These are phyloP conservation scores for Ciborinia camelliae DNA, from an alignment of 2,329 filamentous ascomycete species.

Conservation along the genomic window DNA sequence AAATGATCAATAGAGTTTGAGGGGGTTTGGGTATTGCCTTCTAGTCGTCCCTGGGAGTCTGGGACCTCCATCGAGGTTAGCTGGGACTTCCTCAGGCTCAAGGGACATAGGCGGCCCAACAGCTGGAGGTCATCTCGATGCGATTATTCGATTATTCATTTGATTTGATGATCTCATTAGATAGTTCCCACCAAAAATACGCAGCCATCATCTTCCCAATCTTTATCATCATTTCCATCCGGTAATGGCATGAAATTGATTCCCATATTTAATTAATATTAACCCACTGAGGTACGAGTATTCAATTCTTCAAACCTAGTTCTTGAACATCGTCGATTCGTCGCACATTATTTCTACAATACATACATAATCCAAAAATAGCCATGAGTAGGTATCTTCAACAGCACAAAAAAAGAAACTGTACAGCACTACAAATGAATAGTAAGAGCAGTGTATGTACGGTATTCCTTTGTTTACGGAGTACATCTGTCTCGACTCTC, in stretches of 20 bases:
- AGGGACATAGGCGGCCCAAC: no score
- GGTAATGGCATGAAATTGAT: conserved; percentile 1
- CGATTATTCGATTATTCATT: background rate
- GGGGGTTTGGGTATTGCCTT: background rate
- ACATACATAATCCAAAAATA: background rate
- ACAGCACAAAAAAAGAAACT: background rate
- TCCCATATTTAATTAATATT: conserved; percentile 9
- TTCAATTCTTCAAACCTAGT: background rate
- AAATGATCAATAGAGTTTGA: no score
- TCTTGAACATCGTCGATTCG: background rate
- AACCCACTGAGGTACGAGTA: background rate
- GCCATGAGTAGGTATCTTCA: conserved; percentile 1
- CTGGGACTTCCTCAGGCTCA: background rate
- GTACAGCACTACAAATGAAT: background rate
- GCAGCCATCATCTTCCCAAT: background rate
- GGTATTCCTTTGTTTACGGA: conserved; percentile 3
- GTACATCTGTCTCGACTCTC: background rate
- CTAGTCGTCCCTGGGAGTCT: background rate
- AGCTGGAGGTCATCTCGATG: background rate
- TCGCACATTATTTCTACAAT: no score
- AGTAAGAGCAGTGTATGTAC: background rate
- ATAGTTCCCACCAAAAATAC: background rate
- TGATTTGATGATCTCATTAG: conserved; percentile 4
- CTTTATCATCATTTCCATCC: background rate
- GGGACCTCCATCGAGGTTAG: no score